Evolutionary conservation across 441 rosid species (phyloP).

Genomic region (Pelargonium myrrhifolium): DNA sequence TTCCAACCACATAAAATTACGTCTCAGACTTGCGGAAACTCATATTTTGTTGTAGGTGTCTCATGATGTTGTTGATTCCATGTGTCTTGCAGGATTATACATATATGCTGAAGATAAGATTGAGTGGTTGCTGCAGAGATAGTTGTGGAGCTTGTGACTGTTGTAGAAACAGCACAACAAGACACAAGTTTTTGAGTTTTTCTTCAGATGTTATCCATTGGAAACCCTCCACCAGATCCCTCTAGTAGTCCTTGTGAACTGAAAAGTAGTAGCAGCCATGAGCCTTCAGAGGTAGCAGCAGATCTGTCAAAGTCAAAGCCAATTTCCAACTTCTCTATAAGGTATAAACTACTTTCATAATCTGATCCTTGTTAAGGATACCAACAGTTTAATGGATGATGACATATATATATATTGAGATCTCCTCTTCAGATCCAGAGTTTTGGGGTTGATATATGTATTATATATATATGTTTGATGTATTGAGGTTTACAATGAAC

Average conservation of each 20-base stretch:
- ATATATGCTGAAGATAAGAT: constrained; percentile 58
- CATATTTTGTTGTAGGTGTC: not conserved
- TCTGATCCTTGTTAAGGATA: constrained; percentile 8
- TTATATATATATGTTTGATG: not conserved
- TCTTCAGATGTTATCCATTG: constrained; percentile 91
- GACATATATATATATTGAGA: not conserved
- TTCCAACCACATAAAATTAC: constrained; percentile 73
- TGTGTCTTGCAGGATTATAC: constrained; percentile 25
- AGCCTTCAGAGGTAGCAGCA: constrained; percentile 34
- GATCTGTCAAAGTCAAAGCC: constrained; percentile 43
- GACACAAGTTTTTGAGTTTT: constrained; percentile 54
- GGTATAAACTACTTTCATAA: constrained; percentile 36
- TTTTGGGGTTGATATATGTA: too few species aligned
- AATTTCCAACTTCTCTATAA: constrained; percentile 73
- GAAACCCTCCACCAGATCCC: constrained; percentile 78
- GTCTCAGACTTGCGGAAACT: constrained; percentile 6
- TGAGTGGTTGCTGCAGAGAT: constrained; percentile 18
- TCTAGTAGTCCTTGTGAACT: constrained; percentile 40
- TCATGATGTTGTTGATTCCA: constrained; percentile 2
- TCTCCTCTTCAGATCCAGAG: constrained; percentile 2
- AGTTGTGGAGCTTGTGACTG: constrained; percentile 52
- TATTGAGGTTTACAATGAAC: too few species aligned
- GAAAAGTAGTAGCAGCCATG: constrained; percentile 39
- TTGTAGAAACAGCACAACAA: constrained; percentile 57
- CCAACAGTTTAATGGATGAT: not conserved